These are phyloP conservation scores for Yarrowia sp. DNA, from an alignment of 805 yeast genomes.

Conservation along the genomic window DNA sequence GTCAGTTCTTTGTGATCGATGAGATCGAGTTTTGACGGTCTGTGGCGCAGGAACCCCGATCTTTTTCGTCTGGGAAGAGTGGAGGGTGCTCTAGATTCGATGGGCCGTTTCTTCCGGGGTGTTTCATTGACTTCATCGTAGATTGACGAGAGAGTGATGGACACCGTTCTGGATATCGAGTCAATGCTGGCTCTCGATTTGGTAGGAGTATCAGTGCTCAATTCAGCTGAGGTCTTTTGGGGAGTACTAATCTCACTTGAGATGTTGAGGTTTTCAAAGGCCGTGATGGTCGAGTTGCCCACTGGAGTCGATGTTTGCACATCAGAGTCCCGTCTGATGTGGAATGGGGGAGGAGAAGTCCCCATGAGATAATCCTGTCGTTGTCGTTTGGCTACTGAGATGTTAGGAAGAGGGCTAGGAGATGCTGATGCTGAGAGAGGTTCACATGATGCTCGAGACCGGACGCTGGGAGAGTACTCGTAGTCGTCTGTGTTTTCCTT, in stretches of 20 bases:
- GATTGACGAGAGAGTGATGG: constrained; percentile 22
- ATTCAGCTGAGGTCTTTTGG: not conserved
- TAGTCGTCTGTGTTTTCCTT: constrained; percentile 15
- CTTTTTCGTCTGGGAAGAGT: constrained; percentile 38
- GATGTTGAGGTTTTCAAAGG: constrained; percentile 10
- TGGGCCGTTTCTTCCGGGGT: constrained; percentile 32
- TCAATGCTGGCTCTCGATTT: not conserved
- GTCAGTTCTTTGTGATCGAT: constrained; percentile 52
- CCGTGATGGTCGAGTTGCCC: not conserved
- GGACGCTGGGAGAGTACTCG: constrained; percentile 10
- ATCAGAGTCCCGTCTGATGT: constrained; percentile 33
- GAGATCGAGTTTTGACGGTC: constrained; percentile 52
- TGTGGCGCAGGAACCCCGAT: constrained; percentile 36
- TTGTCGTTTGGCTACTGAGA: constrained; percentile 28
- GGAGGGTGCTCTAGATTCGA: constrained; percentile 25
- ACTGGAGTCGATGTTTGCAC: constrained; percentile 17
- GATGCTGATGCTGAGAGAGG: constrained; percentile 32
- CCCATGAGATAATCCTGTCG: constrained; percentile 31
- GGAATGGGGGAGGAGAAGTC: constrained; percentile 24
- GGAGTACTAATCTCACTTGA: not conserved
- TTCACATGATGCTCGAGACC: constrained; percentile 7
- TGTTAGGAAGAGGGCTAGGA: constrained; percentile 24
- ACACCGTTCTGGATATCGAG: constrained; percentile 3
- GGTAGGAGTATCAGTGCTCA: constrained; percentile 9
- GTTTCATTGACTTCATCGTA: constrained; percentile 23